Evolutionary conservation across 2,329 filamentous ascomycete genomes (phyloP).

Genomic region (Venturia asperata): DNA sequence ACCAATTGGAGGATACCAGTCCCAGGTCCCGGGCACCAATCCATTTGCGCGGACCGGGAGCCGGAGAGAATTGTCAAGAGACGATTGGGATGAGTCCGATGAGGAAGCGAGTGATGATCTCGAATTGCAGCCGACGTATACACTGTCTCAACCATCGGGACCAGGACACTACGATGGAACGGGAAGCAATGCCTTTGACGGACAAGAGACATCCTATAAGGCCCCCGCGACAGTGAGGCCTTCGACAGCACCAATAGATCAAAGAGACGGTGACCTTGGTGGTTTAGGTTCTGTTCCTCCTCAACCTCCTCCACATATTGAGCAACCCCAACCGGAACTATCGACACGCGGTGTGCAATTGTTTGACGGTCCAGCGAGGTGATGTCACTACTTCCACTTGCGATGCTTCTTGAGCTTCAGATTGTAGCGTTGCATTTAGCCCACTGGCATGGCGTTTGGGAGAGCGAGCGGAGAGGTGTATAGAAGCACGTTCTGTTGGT

Average conservation of each 20-base stretch:
- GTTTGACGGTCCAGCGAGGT: background rate
- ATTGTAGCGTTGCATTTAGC: constrained; percentile 2
- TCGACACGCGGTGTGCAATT: constrained; percentile 9
- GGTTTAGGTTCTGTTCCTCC: background rate
- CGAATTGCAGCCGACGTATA: constrained; percentile 16
- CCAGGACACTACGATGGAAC: constrained; percentile 6
- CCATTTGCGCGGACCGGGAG: constrained; percentile 1
- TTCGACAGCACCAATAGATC: background rate
- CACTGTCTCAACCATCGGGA: constrained; percentile 9
- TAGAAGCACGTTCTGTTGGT: background rate
- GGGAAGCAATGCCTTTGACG: background rate
- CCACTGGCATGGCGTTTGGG: background rate
- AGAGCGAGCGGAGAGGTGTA: background rate
- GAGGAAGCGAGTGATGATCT: constrained; percentile 17
- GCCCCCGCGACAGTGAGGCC: background rate
- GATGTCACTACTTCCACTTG: background rate
- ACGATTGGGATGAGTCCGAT: constrained; percentile 19
- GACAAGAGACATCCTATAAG: constrained; percentile 9
- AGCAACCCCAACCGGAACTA: background rate
- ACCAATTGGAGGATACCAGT: background rate
- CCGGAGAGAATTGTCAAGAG: constrained; percentile 6
- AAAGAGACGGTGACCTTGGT: background rate
- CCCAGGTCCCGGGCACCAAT: constrained; percentile 2
- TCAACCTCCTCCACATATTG: constrained; percentile 8
- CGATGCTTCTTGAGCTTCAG: background rate